These are phyloP conservation scores for Xylaria hypoxylon DNA, from an alignment of 2,329 filamentous ascomycete species.

Conservation along the genomic window DNA sequence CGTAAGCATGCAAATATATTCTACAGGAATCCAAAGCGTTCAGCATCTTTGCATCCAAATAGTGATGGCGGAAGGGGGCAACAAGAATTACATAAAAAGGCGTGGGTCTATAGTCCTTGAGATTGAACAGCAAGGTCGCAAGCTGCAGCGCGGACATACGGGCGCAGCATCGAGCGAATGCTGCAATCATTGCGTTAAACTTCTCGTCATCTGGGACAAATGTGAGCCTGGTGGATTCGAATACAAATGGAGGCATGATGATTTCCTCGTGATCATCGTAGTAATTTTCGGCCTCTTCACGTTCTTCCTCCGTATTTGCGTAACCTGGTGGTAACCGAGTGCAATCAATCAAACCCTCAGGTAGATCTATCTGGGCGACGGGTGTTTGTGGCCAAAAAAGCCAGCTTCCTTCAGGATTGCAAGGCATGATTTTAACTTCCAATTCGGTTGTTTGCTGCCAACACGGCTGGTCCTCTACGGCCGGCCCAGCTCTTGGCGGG, in stretches of 20 bases:
- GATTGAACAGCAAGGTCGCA: neutral
- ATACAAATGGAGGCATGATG: neutral
- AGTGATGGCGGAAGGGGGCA: neutral
- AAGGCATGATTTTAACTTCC: neutral
- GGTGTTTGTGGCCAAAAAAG: neutral
- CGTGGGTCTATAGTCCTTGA: neutral
- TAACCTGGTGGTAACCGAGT: constrained; percentile 15
- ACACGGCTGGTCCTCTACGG: neutral
- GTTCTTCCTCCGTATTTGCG: neutral
- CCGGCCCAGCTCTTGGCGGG: neutral
- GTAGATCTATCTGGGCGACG: neutral
- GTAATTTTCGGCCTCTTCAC: neutral
- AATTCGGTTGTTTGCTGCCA: constrained; percentile 13
- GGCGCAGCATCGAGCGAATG: constrained; percentile 24
- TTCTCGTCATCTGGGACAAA: neutral
- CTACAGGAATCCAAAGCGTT: neutral
- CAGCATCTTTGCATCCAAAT: neutral
- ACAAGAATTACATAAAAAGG: constrained; percentile 4
- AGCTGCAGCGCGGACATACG: constrained; percentile 10
- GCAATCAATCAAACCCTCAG: constrained; percentile 5
- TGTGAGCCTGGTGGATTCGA: neutral
- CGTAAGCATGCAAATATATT: constrained; percentile 1
- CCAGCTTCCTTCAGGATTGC: constrained; percentile 15
- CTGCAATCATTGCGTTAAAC: constrained; percentile 4
- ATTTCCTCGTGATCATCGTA: neutral